Base-by-base conservation (phyloP, 1,139 yeast species). In the Blastobotrys elegans region DNA sequence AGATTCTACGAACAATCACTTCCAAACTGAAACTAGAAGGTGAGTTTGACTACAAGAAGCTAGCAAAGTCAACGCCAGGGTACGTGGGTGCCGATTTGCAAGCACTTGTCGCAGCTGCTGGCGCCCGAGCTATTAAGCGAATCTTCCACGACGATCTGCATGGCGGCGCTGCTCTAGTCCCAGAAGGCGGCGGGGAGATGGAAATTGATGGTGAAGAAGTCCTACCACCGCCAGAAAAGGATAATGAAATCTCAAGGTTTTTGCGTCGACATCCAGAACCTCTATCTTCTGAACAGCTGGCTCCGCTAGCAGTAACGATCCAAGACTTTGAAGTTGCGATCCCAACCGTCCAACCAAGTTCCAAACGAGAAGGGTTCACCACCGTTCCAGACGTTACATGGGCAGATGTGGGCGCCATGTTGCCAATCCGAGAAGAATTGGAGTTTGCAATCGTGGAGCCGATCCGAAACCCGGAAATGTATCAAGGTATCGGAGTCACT, bases 371-470 rank as follows among this genome's bases (percentile, higher is more conserved):
- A 72, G 98, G 98, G 1, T 94, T 92, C 68, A 97, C 99, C 1
- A 94, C 98, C 0, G 95, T 94, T 10, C 99, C 99, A 0, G 97
- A 92, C 65, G 97, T 92, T 2, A 81, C 95, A 7, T 92, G 98
- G 98, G 77, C 82, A 6, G 87, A 84, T 62, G 96, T 92, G 32
- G 99, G 99, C 50, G 98, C 98, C 0, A 73, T 92, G 53, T 69
- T 77, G 16, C 75, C 77, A 14, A 82, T 89, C 31, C 75, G 98
- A 56, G 83, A 87, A 65, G 98, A 94, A 65, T 71, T 92, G 29
- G 96, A 92, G 62, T 89, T 90, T 92, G 95, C 97, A 17, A 89
- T 92, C 54, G 98, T 94, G 1, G 97, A 90, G 63, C 98, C 98
- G 1, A 90, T 92, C 56, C 83, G 84, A 59, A 80, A 89, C 56